A percentile compares a stretch with the other conserved stretches of the same genome.
phyloP scores from a whole-genome alignment of 805 yeast species.

The Zygosaccharomyces rouxii region DNA sequence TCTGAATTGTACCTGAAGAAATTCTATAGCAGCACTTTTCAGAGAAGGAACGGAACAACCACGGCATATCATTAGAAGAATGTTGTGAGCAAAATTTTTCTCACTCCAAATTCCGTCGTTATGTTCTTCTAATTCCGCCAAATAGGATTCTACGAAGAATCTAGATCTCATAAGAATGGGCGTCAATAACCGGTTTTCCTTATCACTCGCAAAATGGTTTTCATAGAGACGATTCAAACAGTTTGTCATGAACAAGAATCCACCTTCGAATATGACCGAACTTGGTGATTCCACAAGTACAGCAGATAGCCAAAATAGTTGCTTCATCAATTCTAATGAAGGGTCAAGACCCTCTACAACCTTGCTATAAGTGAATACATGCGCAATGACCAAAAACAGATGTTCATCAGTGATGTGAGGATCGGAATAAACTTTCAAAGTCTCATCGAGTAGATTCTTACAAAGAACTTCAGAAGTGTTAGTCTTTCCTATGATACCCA shows the following conservation, averaged over 20 bases:
- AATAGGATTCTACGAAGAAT: constrained; percentile 38
- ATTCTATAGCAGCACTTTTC: constrained; percentile 44
- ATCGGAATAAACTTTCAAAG: constrained; percentile 35
- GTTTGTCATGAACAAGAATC: constrained; percentile 37
- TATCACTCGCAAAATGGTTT: constrained; percentile 29
- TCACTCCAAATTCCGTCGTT: constrained; percentile 39
- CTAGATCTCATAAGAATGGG: constrained; percentile 32
- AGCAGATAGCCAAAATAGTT: constrained; percentile 39
- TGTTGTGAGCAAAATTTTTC: constrained; percentile 48
- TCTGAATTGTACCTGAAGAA: constrained; percentile 42
- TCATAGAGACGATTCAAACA: constrained; percentile 35
- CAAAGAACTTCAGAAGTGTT: constrained; percentile 59
- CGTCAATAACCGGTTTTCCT: constrained; percentile 31
- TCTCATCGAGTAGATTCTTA: constrained; percentile 27
- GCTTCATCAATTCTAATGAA: constrained; percentile 28
- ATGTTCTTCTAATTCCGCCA: constrained; percentile 42
- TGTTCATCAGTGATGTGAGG: constrained; percentile 34
- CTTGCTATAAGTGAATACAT: constrained; percentile 40
- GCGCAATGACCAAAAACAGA: constrained; percentile 34
- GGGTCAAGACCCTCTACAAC: constrained; percentile 38
- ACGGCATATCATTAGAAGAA: constrained; percentile 46
- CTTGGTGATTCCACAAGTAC: constrained; percentile 34
- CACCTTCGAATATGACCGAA: constrained; percentile 39
- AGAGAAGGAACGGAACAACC: constrained; percentile 59
- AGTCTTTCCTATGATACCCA: constrained; percentile 61